Evolutionary conservation across 2,329 filamentous ascomycete genomes (phyloP).

Genomic region (Colletotrichum sp.): DNA sequence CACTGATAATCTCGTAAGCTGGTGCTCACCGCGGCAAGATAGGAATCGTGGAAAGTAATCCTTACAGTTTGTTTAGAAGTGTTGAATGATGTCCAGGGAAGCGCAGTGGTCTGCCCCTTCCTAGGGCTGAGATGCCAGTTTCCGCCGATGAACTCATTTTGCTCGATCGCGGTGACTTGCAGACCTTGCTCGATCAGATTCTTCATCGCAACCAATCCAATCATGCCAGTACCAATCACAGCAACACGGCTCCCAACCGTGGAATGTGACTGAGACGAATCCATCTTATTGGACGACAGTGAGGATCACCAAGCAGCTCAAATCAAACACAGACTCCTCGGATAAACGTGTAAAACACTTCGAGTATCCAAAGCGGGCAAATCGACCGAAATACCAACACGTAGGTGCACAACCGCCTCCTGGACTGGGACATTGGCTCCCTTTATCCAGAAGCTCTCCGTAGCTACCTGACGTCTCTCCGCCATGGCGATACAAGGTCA

Average conservation of each 20-base stretch:
- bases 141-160: conserved; percentile 16
- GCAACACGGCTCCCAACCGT: conserved; percentile 26
- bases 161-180: conserved; percentile 13
- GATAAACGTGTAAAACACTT: background rate
- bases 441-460: background rate
- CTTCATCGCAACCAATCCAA: conserved; percentile 21
- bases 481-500: background rate
- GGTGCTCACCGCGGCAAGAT: background rate
- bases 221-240: conserved; percentile 24
- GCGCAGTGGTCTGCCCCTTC: background rate
- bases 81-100: conserved; percentile 17
- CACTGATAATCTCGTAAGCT: background rate
- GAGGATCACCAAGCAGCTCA: background rate
- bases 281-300: background rate
- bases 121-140: conserved; percentile 11
- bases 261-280: background rate
- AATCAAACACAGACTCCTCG: background rate
- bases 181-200: conserved; percentile 20
- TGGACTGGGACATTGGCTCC: background rate
- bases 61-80: conserved; percentile 13
- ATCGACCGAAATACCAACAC: rapidly evolving
- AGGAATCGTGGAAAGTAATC: background rate
- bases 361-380: background rate
- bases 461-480: background rate
- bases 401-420: background rate